A percentile compares a stretch with the other conserved stretches of the same genome.
Evolutionary conservation across 139 green algal species (phyloP).

Genomic region (Coelastrella sp.): DNA sequence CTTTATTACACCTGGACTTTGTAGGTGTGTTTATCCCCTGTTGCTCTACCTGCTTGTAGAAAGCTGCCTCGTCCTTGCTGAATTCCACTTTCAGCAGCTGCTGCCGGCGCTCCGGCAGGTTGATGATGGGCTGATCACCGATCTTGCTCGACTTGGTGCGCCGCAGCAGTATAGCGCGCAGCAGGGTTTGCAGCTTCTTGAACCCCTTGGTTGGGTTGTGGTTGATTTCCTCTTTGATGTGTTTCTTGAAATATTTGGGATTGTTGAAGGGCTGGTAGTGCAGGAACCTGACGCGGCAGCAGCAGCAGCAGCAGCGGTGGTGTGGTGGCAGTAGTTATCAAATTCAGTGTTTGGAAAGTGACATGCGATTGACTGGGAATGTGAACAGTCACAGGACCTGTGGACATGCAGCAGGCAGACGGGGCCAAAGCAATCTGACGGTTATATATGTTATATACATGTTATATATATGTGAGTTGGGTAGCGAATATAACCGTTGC

Average conservation of each 20-base stretch:
- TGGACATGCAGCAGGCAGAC: too few relatives aligned
- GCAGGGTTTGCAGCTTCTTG: constrained; percentile 66
- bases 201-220: constrained; percentile 39
- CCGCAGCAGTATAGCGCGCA: constrained; percentile 82
- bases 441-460: too few relatives aligned
- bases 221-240: constrained; percentile 73
- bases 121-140: constrained; percentile 82
- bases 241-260: constrained; percentile 67
- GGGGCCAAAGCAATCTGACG: too few relatives aligned
- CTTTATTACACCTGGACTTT: too few relatives aligned
- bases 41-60: constrained; percentile 69
- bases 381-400: too few relatives aligned
- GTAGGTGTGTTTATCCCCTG: too few relatives aligned
- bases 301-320: too few relatives aligned
- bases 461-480: too few relatives aligned
- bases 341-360: too few relatives aligned
- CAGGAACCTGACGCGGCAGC: constrained; percentile 59
- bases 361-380: too few relatives aligned
- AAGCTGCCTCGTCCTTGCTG: constrained; percentile 62
- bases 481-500: too few relatives aligned
- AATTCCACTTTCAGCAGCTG: constrained; percentile 62
- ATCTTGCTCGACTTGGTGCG: constrained; percentile 85
- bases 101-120: constrained; percentile 70
- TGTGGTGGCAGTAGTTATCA: too few relatives aligned
- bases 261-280: constrained; percentile 73